Percentiles rank a stretch among this genome's conserved stretches.
Evolutionary conservation across 805 yeast genomes (phyloP).

Genomic region (Schizosaccharomyces japonicus): DNA sequence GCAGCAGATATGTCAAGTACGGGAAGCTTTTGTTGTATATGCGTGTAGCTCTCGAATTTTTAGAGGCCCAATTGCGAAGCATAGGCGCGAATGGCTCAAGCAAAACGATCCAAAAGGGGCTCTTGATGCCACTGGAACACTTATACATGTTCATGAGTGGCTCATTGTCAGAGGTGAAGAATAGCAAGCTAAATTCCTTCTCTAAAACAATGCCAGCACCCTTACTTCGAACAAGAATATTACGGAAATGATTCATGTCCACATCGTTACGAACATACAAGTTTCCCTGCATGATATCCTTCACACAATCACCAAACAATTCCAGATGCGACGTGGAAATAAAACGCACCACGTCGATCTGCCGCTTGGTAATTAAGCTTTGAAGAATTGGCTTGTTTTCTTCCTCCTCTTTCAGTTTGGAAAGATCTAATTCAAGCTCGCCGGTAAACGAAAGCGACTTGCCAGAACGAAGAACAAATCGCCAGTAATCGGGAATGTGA

Average conservation of each 20-base stretch:
- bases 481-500: neutral
- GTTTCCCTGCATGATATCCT: neutral
- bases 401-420: neutral
- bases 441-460: neutral
- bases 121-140: neutral
- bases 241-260: neutral
- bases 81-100: neutral
- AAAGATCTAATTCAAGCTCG: neutral
- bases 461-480: neutral
- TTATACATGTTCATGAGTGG: neutral
- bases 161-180: neutral
- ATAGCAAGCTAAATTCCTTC: no score
- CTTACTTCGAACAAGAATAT: neutral
- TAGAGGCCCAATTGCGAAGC: neutral
- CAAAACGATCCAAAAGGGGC: neutral
- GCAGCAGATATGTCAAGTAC: neutral
- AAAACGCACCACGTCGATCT: neutral
- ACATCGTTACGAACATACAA: neutral
- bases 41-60: neutral
- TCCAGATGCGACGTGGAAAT: neutral
- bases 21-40: neutral
- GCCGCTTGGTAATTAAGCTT: neutral
- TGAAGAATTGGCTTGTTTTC: neutral
- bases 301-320: neutral
- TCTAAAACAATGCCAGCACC: neutral